These are phyloP conservation scores for Fraxinus xanthoxyloides DNA, from an alignment of 305 asterid genomes.

Conservation along the genomic window DNA sequence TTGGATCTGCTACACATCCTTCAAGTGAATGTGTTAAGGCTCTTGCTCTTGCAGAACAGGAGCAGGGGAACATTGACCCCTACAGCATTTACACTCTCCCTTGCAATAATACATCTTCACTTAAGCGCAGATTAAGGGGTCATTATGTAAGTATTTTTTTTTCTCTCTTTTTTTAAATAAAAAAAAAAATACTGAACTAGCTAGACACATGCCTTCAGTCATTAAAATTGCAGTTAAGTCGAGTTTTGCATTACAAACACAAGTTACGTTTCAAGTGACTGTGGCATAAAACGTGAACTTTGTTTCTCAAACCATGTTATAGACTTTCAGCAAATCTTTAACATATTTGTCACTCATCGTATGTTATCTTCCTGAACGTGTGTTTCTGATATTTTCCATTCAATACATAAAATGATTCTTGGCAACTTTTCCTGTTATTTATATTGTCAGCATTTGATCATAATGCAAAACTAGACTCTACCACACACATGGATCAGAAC, in stretches of 20 bases:
- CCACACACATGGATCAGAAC: background rate
- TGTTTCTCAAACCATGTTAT: background rate
- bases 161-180: background rate
- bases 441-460: background rate
- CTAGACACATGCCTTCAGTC: background rate
- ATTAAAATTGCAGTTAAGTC: background rate
- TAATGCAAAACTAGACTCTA: background rate
- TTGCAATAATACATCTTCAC: slow-evolving; percentile 58
- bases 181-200: background rate
- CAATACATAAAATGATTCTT: background rate
- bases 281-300: background rate
- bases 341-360: background rate
- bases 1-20: slow-evolving; percentile 82
- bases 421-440: background rate
- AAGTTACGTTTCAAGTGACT: background rate
- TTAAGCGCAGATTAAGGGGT: slow-evolving; percentile 58
- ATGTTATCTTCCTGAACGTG: background rate
- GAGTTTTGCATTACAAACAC: background rate
- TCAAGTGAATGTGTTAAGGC: slow-evolving; percentile 56
- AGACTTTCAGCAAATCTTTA: background rate
- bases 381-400: background rate
- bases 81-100: slow-evolving; percentile 84
- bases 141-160: slow-evolving; percentile 62
- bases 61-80: slow-evolving; percentile 81
- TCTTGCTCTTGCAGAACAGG: slow-evolving; percentile 53